phyloP scores from a whole-genome alignment of 1,139 yeast genomes.

The Magnusiomyces suaveolens region DNA sequence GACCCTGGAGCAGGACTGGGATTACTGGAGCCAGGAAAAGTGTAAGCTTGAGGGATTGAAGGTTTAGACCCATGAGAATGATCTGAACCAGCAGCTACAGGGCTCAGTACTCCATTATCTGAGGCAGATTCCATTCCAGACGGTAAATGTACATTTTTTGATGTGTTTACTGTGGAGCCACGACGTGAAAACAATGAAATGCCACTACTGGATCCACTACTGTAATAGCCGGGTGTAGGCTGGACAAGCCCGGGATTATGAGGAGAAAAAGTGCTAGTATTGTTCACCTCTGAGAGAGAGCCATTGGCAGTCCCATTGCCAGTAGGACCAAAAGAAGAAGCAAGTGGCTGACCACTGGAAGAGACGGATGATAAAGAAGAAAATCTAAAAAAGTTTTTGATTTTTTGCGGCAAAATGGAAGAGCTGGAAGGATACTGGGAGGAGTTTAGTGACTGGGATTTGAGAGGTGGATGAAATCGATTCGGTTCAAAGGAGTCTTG shows the following conservation, averaged over 20 bases:
- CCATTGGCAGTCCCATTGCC: too few relatives aligned
- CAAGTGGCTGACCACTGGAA: background rate
- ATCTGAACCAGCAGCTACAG: background rate
- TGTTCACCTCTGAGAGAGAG: background rate
- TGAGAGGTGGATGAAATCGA: background rate
- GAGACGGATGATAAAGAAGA: conserved; percentile 16
- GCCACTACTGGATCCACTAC: background rate
- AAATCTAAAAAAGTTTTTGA: conserved; percentile 27
- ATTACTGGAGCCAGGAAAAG: background rate
- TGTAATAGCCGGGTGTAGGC: background rate
- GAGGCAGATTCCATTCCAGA: background rate
- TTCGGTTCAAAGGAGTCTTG: background rate
- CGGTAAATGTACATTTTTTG: background rate
- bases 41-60: background rate
- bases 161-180: background rate
- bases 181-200: background rate
- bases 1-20: background rate
- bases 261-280: background rate
- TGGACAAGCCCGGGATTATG: background rate
- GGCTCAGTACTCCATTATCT: background rate
- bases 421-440: background rate
- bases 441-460: background rate
- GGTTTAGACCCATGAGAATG: background rate
- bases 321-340: too few relatives aligned
- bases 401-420: conserved; percentile 24